Evolutionary conservation across 2,329 filamentous ascomycete genomes (phyloP), one percentile per base, ranked within the genome.

Genomic region (Neonectria neomacrospora): DNA sequence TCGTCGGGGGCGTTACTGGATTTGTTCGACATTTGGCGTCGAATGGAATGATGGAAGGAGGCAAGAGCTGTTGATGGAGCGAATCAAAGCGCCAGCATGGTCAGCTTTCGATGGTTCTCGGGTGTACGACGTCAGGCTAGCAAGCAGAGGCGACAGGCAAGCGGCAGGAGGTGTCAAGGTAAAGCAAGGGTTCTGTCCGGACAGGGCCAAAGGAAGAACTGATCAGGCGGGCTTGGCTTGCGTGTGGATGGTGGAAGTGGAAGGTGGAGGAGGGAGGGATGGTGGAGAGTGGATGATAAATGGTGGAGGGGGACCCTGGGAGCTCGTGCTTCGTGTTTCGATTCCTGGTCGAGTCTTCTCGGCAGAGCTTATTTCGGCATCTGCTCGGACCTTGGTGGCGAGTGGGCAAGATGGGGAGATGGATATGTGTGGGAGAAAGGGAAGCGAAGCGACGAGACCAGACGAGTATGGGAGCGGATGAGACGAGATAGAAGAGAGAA

Each of bases 21-120:
- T 63, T 73, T 76, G 71, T 60, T 67, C 60, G 72, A 76, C 74
- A 80, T 80, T 65, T 71, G 70, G 57, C 75, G 75, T 71, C 73
- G 72, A 63, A 72, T 63, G 16, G 68, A 63, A 54, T 61, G 65
- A 34, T 61, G 52, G 57, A 74, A 72, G 28, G 67, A 68, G 64
- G 64, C 67, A 65, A 63, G 71, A 71, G 71, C 73, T 73, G 61
- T 70, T 65, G 54, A 22, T 65, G 55, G 58, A 45, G 34, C 55
- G 60, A 66, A 68, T 72, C 66, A 73, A 70, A 57, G 39, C 67
- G 69, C 68, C 65, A 64, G 67, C 73, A 74, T 76, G 69, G 71
- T 77, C 70, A 77, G 76, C 67, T 66, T 32, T 60, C 56, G 39
- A 58, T 48, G 22, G 48, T 55, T 20, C n/a, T 50, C 47, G 26